Base-by-base conservation (phyloP, 1,284 basidiomycete genomes). In the Moesziomyces sp. region DNA sequence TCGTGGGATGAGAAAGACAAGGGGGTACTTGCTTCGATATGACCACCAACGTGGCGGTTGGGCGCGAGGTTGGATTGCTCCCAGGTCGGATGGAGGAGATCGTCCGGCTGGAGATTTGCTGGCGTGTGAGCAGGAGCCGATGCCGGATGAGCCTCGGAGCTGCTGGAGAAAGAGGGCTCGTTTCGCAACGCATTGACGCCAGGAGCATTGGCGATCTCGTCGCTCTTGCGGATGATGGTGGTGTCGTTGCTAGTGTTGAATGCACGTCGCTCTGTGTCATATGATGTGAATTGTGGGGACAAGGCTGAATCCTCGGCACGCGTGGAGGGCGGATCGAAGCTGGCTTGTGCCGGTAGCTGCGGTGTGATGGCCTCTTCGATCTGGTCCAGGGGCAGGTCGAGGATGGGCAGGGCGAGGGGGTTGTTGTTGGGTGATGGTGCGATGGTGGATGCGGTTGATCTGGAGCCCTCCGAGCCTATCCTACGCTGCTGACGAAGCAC, bases 371-470 rank as follows among this genome's bases (percentile, higher is more conserved):
- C 66, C 28, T 67, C 63, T 46, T 72, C 69, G 45, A 67, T 56
- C 45, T 73, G 43, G 35, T 64, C 53, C 6, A 73, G 23, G 4
- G 69, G 69, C 33, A 72, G 24, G 13, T 72, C 69, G 35, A 72
- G 69, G 18, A 72, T 24, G 1, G 69, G 69, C 38, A 67, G 35
- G 2, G 57, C 50, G 23, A 33, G 28, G 1, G 50, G n/a, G 16
- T 35, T 16, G 18, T 42, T 18, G 3, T n/a, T 6, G 24, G 49
- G 33, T 1, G 53, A 57, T 14, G 60, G 46, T 26, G 42, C 40
- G 38, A 40, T 16, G 38, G 14, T 18, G 3, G 67, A 52, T n/a
- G 47, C 30, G 24, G 54, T 23, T n/a, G 40, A 28, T 13, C 24
- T 52, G 3, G 61, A 60, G 21, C 61, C 61, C 44, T 70, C 58